phyloP scores from a whole-genome alignment of 352 stramenopile genomes.

The Phytophthora macrochlamydospora region DNA sequence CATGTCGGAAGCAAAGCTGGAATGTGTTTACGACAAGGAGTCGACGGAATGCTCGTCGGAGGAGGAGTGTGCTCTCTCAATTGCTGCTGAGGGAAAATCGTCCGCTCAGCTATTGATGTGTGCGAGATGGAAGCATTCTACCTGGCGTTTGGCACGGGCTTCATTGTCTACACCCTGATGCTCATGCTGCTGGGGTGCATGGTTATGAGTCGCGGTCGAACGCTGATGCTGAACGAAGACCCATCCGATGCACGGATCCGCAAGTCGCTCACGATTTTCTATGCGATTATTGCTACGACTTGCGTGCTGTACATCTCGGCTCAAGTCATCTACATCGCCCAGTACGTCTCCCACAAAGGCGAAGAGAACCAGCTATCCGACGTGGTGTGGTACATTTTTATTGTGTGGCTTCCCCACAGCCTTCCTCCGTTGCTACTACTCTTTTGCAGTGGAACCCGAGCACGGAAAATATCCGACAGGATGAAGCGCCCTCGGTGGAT shows the following conservation, averaged over 20 bases:
- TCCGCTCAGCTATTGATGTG: slow-evolving; percentile 70
- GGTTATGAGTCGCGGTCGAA: slow-evolving; percentile 85
- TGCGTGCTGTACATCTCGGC: slow-evolving; percentile 88
- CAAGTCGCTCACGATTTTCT: slow-evolving; percentile 88
- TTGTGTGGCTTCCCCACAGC: slow-evolving; percentile 82
- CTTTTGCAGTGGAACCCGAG: slow-evolving; percentile 89
- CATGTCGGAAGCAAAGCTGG: slow-evolving; percentile 56
- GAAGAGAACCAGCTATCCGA: slow-evolving; percentile 75
- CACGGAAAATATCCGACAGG: slow-evolving; percentile 65
- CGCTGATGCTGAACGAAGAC: slow-evolving; percentile 88
- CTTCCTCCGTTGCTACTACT: slow-evolving; percentile 77
- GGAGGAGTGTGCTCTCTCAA: slow-evolving; percentile 55
- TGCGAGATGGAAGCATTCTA: slow-evolving; percentile 87
- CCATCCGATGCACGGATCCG: slow-evolving; percentile 81
- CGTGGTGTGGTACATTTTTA: slow-evolving; percentile 89
- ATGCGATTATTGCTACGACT: slow-evolving; percentile 87
- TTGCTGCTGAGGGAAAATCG: slow-evolving; percentile 68
- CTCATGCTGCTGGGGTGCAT: slow-evolving; percentile 87
- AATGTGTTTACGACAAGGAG: slow-evolving; percentile 76
- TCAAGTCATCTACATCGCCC: slow-evolving; percentile 88
- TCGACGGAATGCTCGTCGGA: slow-evolving; percentile 58
- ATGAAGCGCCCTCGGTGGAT: slow-evolving; percentile 64
- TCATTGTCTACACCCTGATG: slow-evolving; percentile 87
- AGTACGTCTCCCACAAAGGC: slow-evolving; percentile 72
- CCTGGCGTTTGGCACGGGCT: slow-evolving; percentile 72